Conservation (phyloP, 371 early-diverging fungal genomes). For the Syncephalastrum monosporum region DNA sequence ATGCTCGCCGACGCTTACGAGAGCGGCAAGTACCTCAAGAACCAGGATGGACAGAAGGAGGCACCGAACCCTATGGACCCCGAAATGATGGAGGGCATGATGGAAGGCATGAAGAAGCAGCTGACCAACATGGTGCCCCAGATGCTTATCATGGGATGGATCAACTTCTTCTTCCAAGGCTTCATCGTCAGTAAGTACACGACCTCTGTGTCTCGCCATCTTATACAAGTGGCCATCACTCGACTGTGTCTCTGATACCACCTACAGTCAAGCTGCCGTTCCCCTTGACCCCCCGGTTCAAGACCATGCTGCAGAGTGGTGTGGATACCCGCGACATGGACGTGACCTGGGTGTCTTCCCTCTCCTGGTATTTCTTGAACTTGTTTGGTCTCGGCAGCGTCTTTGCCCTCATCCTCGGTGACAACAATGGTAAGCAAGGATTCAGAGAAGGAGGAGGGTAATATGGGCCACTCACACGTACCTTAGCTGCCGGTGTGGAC, state of each 20-base stretch:
- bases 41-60: slow-evolving; percentile 61
- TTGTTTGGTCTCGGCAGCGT: slow-evolving; percentile 93
- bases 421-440: slow-evolving; percentile 70
- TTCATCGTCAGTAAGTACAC: slow-evolving; percentile 84
- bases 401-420: slow-evolving; percentile 89
- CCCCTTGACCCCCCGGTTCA: slow-evolving; percentile 94
- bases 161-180: slow-evolving; percentile 97
- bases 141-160: slow-evolving; percentile 97
- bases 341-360: slow-evolving; percentile 94
- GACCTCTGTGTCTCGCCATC: too few species aligned
- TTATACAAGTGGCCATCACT: too few species aligned
- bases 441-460: neutral
- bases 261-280: slow-evolving; percentile 88
- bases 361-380: slow-evolving; percentile 98
- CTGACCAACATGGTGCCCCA: slow-evolving; percentile 96
- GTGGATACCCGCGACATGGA: slow-evolving; percentile 97
- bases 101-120: slow-evolving; percentile 97
- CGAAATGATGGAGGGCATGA: slow-evolving; percentile 92
- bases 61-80: slow-evolving; percentile 89
- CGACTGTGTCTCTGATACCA: neutral
- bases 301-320: slow-evolving; percentile 95
- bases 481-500: slow-evolving; percentile 81
- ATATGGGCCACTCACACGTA: neutral
- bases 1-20: slow-evolving; percentile 79
- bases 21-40: slow-evolving; percentile 80